Conservation (phyloP, 2,329 filamentous ascomycete genomes). For the Fusarium metavorans region DNA sequence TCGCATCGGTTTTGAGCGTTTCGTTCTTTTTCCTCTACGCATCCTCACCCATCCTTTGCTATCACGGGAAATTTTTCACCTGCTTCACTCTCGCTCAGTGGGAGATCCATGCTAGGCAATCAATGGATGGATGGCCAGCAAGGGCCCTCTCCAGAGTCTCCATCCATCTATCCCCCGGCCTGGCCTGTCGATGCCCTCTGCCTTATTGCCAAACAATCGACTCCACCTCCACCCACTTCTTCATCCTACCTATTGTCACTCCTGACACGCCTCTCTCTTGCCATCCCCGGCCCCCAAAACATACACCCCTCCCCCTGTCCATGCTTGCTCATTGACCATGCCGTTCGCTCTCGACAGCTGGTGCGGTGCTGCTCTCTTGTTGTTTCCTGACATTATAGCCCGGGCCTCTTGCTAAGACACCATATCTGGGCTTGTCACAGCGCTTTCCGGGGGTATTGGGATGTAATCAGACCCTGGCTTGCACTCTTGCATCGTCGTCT, state of each 20-base stretch:
- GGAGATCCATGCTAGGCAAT: constrained; percentile 7
- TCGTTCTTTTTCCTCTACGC: constrained; percentile 25
- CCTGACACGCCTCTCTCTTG: constrained; percentile 20
- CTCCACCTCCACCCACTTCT: constrained; percentile 38
- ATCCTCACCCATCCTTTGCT: constrained; percentile 4
- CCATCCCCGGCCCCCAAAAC: constrained; percentile 15
- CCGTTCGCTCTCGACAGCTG: constrained; percentile 33
- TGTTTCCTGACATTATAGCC: constrained; percentile 37
- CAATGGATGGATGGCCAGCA: constrained; percentile 19
- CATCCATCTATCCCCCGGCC: constrained; percentile 35
- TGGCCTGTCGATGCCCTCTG: constrained; percentile 42
- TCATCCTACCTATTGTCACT: constrained; percentile 14
- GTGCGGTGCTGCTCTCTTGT: constrained; percentile 38
- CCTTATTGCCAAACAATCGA: constrained; percentile 44
- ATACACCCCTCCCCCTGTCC: constrained; percentile 35
- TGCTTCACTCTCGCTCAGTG: constrained; percentile 19
- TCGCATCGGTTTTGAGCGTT: constrained; percentile 20
- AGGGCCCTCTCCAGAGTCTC: constrained; percentile 23
- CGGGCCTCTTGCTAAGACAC: constrained; percentile 39
- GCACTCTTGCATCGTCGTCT: constrained; percentile 36
- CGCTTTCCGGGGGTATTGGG: constrained; percentile 35
- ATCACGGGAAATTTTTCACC: constrained; percentile 3
- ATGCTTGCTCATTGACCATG: constrained; percentile 20
- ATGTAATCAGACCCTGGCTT: constrained; percentile 44
- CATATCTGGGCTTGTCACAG: constrained; percentile 26